Evolutionary conservation across 768 basidiomycete genomes (phyloP), one percentile per base, ranked within the genome.

Genomic region (Rhodotorula taiwanensis): DNA sequence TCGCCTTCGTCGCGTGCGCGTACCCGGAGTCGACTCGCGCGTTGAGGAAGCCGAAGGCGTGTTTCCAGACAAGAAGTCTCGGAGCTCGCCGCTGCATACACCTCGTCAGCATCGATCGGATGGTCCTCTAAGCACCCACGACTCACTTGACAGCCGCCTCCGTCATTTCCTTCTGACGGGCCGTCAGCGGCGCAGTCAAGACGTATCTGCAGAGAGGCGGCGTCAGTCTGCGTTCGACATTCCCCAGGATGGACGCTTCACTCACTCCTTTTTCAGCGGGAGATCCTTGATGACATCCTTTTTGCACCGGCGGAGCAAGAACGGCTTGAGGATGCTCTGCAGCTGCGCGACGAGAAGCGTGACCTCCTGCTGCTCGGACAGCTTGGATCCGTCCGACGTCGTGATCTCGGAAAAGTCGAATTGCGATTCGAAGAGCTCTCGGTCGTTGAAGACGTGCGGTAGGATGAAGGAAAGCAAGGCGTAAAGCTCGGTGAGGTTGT

Each of bases 401-500:
- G 58, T 64, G 36, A 62, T 23, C 4, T 54, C 28, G 2, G 11
- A 66, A 33, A 65, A 55, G 60, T 60, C 47, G 63, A 64, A 50
- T 45, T 56, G 52, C 39, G 50, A 15, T 4, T 21, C 57, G 58
- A 62, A 62, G 30, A 54, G 34, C 50, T 23, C 33, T 25, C 50
- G 51, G 70, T 97, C 89, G 62, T 85, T 83, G 74, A 98, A 97
- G 56, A 98, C 85, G 8, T 92, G 86, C 0, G 95, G 95, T 8
- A 98, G 81, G 62, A 98, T 88, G 71, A 97, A 99, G 74, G 95
- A 95, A 36, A 99, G 83, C 23, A 98, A 78, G 4, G 89, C 86
- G 94, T 92, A 98, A 5, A 99, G 79, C 74, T 99, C 95, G 8
- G 86, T 82, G 5, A 99, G 81, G 72, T 97, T 98, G 76, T 99